Conservation (phyloP, 305 asterid genomes). For the Fraxinus xanthoxyloides region DNA sequence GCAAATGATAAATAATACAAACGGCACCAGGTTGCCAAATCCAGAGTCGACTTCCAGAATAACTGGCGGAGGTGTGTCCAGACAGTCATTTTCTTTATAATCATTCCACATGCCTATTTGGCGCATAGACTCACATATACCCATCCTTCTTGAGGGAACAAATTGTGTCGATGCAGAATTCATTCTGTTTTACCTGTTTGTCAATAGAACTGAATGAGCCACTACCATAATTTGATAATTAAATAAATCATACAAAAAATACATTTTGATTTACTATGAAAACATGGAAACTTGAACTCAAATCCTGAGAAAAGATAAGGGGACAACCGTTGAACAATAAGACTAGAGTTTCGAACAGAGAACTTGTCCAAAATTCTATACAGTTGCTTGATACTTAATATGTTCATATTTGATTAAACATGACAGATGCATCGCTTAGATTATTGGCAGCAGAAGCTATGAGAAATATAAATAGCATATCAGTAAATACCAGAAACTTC, state of each 20-base stretch:
- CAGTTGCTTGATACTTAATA: not conserved
- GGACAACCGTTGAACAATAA: not conserved
- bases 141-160: conserved; percentile 75
- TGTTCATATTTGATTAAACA: not conserved
- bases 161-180: conserved; percentile 66
- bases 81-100: conserved; percentile 54
- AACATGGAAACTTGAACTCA: not conserved
- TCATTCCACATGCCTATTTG: conserved; percentile 80
- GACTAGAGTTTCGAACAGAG: not conserved
- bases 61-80: conserved; percentile 47
- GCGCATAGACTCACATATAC: conserved; percentile 66
- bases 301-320: not conserved
- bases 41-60: conserved; percentile 52
- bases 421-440: not conserved
- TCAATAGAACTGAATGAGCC: conserved; percentile 14
- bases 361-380: not conserved
- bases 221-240: conserved; percentile 1
- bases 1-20: not conserved
- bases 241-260: not conserved
- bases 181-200: conserved; percentile 46
- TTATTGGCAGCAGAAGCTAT: not conserved
- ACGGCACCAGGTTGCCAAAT: conserved; percentile 55
- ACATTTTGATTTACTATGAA: not conserved
- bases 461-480: not conserved
- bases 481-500: not conserved